Base-by-base conservation (phyloP, 805 yeast genomes). In the Lachancea thermotolerans region DNA sequence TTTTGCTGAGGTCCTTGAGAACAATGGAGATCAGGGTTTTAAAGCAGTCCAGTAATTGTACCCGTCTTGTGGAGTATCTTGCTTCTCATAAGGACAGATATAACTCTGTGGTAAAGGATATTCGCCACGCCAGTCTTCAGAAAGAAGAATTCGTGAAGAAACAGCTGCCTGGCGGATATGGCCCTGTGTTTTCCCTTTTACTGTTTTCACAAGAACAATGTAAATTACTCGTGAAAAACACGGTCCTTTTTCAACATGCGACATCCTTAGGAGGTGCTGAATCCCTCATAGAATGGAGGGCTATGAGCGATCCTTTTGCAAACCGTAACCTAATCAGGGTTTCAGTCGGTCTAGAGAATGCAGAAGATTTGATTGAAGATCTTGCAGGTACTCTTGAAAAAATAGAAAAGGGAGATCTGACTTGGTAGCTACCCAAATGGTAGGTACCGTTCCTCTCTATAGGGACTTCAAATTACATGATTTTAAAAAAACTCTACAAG, bases 211-310 rank as follows among this genome's bases (percentile, higher is more conserved):
- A 68, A 39, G 77, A 76, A 7, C 64, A 70, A 32, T 95, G 96
- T 0, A 76, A 72, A 51, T 44, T 54, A 9, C 68, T 90, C 12
- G 95, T 95, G 7, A 69, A 81, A 2, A 74, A 70, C 48, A 68
- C 88, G 48, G 75, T 78, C 53, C 77, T 75, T 51, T 88, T 89
- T 69, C 83, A 82, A 54, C 98, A 90, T 65, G 95, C 96, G 3
- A 89, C 96, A 0, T 87, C 96, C 2, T 70, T 91, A 25, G 97
- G 97, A 34, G 96, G 97, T 17, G 86, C 85, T 11, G 97, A 91
- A 65, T 83, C 95, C 38, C 69, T 89, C 57, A 79, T 90, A 46
- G 97, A 90, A 65, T 88, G 96, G 95, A 78, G 96, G 59, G 82
- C 87, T 0, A 58, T 90, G 66, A 74, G 83, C 18, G 91, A 88